Evolutionary conservation across 2,329 filamentous ascomycete genomes (phyloP).

Genomic region (Pyricularia sp.): DNA sequence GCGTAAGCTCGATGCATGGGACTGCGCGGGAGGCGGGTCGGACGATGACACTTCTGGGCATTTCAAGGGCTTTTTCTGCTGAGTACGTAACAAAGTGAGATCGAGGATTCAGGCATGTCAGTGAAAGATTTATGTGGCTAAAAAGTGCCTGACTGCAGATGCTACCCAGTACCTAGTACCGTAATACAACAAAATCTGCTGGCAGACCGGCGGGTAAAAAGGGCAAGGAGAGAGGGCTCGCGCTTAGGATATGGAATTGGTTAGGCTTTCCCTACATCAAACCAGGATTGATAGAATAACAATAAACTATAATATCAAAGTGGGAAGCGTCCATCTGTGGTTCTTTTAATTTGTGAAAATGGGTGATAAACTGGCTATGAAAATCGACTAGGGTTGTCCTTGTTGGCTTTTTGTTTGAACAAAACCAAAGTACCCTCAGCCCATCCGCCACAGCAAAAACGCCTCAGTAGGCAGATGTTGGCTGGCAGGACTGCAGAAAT

Average conservation of each 20-base stretch:
- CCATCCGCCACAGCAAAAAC: background rate
- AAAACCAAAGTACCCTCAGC: background rate
- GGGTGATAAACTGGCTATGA: background rate
- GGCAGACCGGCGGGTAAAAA: background rate
- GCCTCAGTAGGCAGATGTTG: background rate
- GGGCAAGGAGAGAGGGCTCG: background rate
- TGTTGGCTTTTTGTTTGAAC: background rate
- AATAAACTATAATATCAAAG: background rate
- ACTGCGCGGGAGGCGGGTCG: too few species aligned
- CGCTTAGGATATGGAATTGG: background rate
- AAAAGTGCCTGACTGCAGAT: too few species aligned
- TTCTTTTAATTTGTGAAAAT: background rate
- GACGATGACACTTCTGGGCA: too few species aligned
- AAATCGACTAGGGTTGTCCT: background rate
- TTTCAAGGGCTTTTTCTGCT: too few species aligned
- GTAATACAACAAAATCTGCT: too few species aligned
- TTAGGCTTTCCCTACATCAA: background rate
- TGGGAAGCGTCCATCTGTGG: background rate
- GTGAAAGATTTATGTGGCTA: too few species aligned
- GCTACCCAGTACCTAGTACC: too few species aligned
- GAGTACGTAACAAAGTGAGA: too few species aligned
- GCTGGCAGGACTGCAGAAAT: background rate
- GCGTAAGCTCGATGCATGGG: too few species aligned
- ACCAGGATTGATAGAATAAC: background rate
- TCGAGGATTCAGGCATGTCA: slow-evolving; percentile 56